Evolutionary conservation across 1,139 yeast species (phyloP), one percentile per base, ranked within the genome.

Genomic region (Candida sp.): DNA sequence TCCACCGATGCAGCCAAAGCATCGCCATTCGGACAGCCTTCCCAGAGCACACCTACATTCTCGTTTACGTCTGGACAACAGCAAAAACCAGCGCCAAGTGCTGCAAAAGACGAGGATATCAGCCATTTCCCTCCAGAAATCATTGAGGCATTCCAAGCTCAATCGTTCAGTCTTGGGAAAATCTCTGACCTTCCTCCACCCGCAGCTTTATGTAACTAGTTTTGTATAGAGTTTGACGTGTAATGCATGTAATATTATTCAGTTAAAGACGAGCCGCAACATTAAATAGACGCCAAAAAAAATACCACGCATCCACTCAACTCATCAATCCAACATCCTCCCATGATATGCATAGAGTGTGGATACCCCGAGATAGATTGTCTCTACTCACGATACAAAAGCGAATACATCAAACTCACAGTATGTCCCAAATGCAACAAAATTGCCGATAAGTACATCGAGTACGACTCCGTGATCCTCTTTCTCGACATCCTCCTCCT

Each of bases 331-430:
- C 35, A 27, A 12, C 25, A 51, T 42, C 38, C 27, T 17, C 25
- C 37, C 33, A 91, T 93, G 97, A 86, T 92, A 56, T 94, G 99
- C 67, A 88, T 93, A 27, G 96, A 92, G 67, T 94, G 99, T 68
- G 81, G 85, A 22, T 73, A 78, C 47, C 83, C 87, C 22, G 61
- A 65, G 1, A 88, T 88, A 37, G 73, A 77, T 12, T 77, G 87
- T 2, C 78, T 93, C 40, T 93, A 83, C 69, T 85, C 88, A 26
- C 79, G 78, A 55, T 92, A 90, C 68, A 83, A 94, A 42, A 86
- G 88, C 50, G 85, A 87, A 46, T 93, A 92, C 60, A 90, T 93
- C 47, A 84, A 89, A 56, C 78, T 92, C 46, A 87, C 97, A 0
- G 86, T 87, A 42, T 94, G 99, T 61, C 75, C 84, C 1, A 67